Conservation (phyloP, 2,329 filamentous ascomycete genomes). For the Leptographium procerum region DNA sequence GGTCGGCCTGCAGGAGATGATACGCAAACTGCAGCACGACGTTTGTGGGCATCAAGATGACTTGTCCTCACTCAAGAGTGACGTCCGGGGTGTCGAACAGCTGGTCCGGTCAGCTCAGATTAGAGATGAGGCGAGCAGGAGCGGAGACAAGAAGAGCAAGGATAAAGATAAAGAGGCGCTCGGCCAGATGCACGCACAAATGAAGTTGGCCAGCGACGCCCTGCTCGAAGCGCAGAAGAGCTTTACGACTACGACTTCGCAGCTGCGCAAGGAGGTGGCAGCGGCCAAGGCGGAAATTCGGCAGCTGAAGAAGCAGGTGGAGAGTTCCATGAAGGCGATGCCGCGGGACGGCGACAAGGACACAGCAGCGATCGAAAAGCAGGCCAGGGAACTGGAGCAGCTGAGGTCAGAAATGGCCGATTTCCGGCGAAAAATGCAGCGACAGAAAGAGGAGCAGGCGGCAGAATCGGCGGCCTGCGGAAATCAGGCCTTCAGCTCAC, state of each 20-base stretch:
- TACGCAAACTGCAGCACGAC: constrained; percentile 16
- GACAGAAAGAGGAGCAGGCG: constrained; percentile 12
- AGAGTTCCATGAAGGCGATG: background rate
- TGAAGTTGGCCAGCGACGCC: background rate
- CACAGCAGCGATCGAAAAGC: constrained; percentile 14
- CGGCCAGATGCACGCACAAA: background rate
- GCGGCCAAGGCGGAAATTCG: background rate
- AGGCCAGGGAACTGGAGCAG: constrained; percentile 20
- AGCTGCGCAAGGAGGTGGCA: background rate
- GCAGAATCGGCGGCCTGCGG: constrained; percentile 1
- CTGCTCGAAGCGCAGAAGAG: background rate
- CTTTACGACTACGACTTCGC: background rate
- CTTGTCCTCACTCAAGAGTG: constrained; percentile 16
- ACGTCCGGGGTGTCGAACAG: background rate
- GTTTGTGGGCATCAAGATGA: constrained; percentile 15
- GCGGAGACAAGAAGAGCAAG: background rate
- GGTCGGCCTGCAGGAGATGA: constrained; percentile 19
- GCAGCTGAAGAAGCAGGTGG: background rate
- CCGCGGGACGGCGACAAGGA: background rate
- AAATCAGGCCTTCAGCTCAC: constrained; percentile 15
- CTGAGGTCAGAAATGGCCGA: constrained; percentile 23
- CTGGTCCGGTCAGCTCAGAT: background rate
- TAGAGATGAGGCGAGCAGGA: background rate
- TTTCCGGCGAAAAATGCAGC: constrained; percentile 18
- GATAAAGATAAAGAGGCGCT: background rate